Percentiles rank a stretch among this genome's conserved stretches.
These are phyloP conservation scores for Phyllosticta citribraziliensis DNA, from an alignment of 2,329 filamentous ascomycete genomes.

Conservation along the genomic window DNA sequence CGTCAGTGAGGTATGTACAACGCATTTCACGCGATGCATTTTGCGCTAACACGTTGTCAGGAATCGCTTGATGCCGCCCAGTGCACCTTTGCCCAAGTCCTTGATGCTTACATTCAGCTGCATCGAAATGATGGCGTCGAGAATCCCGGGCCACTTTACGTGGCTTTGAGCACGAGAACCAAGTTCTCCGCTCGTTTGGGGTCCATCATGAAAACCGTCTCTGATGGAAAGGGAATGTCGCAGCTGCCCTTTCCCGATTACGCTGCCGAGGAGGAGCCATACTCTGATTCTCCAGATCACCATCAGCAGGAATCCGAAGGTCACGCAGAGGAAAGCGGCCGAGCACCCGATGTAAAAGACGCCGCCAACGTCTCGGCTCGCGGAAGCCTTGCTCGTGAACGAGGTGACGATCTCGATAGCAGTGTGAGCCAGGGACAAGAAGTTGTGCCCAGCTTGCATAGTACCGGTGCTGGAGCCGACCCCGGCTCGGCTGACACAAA, in stretches of 20 bases:
- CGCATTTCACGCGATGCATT: not conserved
- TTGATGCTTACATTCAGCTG: slow-evolving; percentile 50
- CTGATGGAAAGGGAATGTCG: slow-evolving; percentile 48
- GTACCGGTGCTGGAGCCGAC: not conserved
- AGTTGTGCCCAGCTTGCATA: not conserved
- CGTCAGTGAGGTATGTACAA: slow-evolving; percentile 44
- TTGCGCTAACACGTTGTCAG: slow-evolving; percentile 30
- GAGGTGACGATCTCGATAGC: not conserved
- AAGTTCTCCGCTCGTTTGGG: slow-evolving; percentile 45
- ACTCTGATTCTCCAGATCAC: slow-evolving; percentile 6
- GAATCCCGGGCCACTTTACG: slow-evolving; percentile 46
- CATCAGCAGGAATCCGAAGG: not conserved
- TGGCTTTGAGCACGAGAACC: slow-evolving; percentile 45
- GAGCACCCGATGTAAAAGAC: not conserved
- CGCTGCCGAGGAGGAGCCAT: slow-evolving; percentile 15
- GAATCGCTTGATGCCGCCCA: slow-evolving; percentile 40
- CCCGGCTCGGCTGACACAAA: not conserved
- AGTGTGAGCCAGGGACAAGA: not conserved
- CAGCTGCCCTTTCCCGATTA: slow-evolving; percentile 29
- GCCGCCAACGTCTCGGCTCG: not conserved
- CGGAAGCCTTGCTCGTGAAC: not conserved
- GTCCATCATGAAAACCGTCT: slow-evolving; percentile 42
- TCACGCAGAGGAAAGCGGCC: not conserved
- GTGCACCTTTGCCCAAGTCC: slow-evolving; percentile 39
- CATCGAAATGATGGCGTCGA: slow-evolving; percentile 48